Percentiles rank a stretch among this genome's conserved stretches.
phyloP scores from a whole-genome alignment of 345 rosid species.

The Euphorbia pulcherrima region DNA sequence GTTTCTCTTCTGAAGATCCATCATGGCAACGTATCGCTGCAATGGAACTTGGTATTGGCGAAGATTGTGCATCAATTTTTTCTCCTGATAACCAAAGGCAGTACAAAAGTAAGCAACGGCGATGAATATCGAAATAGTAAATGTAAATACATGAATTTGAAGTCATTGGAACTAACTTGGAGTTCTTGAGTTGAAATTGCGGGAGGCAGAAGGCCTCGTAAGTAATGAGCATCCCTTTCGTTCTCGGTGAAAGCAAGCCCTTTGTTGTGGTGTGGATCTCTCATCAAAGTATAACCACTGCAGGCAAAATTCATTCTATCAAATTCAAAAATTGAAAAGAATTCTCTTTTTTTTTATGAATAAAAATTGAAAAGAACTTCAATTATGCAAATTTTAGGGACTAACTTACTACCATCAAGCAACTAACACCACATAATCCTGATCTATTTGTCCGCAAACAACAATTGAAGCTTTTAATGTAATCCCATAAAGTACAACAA shows the following conservation, averaged over 20 bases:
- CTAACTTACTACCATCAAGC: neutral
- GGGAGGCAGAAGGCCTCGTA: conserved; percentile 93
- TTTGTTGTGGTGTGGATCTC: conserved; percentile 87
- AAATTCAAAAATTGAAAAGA: conserved; percentile 2
- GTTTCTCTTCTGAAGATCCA: conserved; percentile 99
- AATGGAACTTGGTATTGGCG: conserved; percentile 80
- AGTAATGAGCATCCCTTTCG: conserved; percentile 90
- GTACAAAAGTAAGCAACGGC: neutral
- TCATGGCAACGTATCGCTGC: conserved; percentile 84
- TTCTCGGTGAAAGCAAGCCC: conserved; percentile 78
- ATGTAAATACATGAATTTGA: neutral
- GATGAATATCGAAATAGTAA: neutral
- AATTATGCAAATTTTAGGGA: neutral
- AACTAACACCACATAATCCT: no score
- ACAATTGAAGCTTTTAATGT: neutral
- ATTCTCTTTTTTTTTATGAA: no score
- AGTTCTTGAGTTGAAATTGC: conserved; percentile 61
- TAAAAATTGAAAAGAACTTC: neutral
- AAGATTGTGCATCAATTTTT: conserved; percentile 65
- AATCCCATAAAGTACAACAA: neutral
- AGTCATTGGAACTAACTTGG: conserved; percentile 44
- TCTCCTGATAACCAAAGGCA: conserved; percentile 46
- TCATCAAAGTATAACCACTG: conserved; percentile 80
- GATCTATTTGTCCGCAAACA: neutral
- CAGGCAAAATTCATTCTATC: conserved; percentile 3